Percentiles rank a stretch among this genome's conserved stretches.
These are phyloP conservation scores for Tricholoma matsutake DNA, from an alignment of 768 basidiomycete species.

Conservation along the genomic window DNA sequence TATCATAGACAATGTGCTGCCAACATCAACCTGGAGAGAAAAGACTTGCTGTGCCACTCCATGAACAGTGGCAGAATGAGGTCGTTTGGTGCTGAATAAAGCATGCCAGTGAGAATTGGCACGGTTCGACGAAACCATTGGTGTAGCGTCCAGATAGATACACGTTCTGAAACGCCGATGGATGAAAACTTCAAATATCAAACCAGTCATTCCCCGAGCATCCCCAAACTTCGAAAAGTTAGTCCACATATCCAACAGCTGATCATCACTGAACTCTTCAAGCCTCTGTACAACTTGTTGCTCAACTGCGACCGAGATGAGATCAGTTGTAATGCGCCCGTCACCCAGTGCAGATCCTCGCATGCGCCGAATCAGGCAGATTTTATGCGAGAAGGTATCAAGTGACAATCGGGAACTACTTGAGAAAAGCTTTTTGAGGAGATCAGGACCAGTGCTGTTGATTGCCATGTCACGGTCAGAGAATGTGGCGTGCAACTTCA, in stretches of 20 bases:
- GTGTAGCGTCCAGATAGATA: background rate
- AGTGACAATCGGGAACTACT: background rate
- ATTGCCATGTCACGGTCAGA: background rate
- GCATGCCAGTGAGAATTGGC: background rate
- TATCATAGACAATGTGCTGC: background rate
- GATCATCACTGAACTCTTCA: background rate
- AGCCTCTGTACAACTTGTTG: background rate
- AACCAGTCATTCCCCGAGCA: background rate
- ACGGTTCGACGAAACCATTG: background rate
- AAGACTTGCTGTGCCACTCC: background rate
- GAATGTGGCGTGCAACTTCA: background rate
- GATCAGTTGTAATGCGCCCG: background rate
- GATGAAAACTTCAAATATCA: background rate
- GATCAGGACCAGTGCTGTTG: background rate
- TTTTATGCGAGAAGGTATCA: background rate
- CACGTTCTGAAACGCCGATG: background rate
- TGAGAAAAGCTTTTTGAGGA: background rate
- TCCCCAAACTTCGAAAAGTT: background rate
- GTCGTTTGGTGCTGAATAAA: background rate
- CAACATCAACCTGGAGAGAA: background rate
- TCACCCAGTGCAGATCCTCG: background rate
- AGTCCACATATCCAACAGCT: constrained; percentile 1
- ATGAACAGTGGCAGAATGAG: background rate
- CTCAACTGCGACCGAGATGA: background rate
- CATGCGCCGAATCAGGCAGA: background rate